Conservation (phyloP, 2,329 filamentous ascomycete genomes). For the Trichophyton mentagrophytes region DNA sequence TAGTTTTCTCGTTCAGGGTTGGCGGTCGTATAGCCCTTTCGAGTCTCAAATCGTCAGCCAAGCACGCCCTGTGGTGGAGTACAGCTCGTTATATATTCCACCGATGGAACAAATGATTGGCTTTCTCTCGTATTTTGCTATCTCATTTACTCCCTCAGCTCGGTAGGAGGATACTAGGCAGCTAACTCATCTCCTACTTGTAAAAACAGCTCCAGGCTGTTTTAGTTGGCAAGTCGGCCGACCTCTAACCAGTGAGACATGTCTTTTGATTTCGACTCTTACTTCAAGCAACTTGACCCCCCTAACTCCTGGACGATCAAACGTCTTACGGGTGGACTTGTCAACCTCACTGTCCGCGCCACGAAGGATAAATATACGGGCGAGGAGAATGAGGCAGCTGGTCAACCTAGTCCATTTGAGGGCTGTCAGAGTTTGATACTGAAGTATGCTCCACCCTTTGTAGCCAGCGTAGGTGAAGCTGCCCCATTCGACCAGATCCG, state of each 20-base stretch:
- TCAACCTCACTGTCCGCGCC: constrained; percentile 9
- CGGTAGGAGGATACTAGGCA: too few species aligned
- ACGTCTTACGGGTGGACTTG: constrained; percentile 6
- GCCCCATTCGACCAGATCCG: constrained; percentile 8
- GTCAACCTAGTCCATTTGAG: not conserved
- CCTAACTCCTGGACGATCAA: not conserved
- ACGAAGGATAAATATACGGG: not conserved
- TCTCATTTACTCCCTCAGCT: too few species aligned
- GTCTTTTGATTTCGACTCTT: constrained; percentile 6
- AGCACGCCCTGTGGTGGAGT: not conserved
- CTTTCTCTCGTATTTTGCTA: too few species aligned
- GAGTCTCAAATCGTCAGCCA: not conserved
- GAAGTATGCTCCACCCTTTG: constrained; percentile 9
- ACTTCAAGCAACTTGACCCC: constrained; percentile 4
- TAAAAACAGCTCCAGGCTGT: too few species aligned
- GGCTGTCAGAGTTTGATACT: constrained; percentile 6
- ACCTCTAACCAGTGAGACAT: not conserved
- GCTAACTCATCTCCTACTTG: too few species aligned
- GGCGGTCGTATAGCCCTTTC: not conserved
- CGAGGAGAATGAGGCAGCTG: not conserved
- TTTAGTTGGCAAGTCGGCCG: not conserved
- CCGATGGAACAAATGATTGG: too few species aligned
- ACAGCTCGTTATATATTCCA: not conserved
- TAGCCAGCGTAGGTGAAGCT: not conserved
- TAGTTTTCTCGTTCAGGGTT: too few species aligned